A percentile compares a stretch with the other conserved stretches of the same genome.
Conservation (phyloP, 306 rosid species). For the Cicer arietinum region DNA sequence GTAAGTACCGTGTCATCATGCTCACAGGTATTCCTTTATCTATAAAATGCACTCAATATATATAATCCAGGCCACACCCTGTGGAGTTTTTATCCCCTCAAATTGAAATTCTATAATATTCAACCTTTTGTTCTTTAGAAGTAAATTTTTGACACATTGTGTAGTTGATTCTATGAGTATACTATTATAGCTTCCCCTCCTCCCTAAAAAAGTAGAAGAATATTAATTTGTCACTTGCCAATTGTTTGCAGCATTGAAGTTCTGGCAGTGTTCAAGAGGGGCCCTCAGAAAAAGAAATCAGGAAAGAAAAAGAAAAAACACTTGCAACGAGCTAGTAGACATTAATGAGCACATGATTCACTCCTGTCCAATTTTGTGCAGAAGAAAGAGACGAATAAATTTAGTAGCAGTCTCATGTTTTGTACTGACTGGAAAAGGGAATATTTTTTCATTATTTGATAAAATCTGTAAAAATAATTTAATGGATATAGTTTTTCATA, state of each 20-base stretch:
- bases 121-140: conserved; percentile 5
- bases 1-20: conserved; percentile 1
- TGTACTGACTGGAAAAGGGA: conserved; percentile 25
- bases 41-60: neutral
- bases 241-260: conserved; percentile 76
- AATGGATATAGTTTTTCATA: conserved; percentile 50
- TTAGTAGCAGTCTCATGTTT: conserved; percentile 32
- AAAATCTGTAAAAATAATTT: conserved; percentile 50
- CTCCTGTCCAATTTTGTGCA: conserved; percentile 20
- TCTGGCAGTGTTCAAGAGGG: conserved; percentile 84
- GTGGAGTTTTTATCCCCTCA: neutral
- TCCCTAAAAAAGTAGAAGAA: neutral
- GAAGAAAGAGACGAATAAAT: conserved; percentile 35
- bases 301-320: conserved; percentile 76
- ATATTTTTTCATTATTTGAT: conserved; percentile 35
- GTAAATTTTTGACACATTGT: conserved; percentile 11
- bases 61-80: neutral
- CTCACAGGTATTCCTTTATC: conserved; percentile 16
- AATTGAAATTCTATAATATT: neutral
- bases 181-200: conserved; percentile 6
- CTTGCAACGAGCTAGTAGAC: conserved; percentile 43
- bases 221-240: conserved; percentile 35
- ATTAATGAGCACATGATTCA: conserved; percentile 28
- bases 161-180: conserved; percentile 13
- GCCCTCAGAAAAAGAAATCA: conserved; percentile 65